A percentile compares a stretch with the other conserved stretches of the same genome.
Evolutionary conservation across 257 asterid species (phyloP).

Genomic region (Petunia secreta): DNA sequence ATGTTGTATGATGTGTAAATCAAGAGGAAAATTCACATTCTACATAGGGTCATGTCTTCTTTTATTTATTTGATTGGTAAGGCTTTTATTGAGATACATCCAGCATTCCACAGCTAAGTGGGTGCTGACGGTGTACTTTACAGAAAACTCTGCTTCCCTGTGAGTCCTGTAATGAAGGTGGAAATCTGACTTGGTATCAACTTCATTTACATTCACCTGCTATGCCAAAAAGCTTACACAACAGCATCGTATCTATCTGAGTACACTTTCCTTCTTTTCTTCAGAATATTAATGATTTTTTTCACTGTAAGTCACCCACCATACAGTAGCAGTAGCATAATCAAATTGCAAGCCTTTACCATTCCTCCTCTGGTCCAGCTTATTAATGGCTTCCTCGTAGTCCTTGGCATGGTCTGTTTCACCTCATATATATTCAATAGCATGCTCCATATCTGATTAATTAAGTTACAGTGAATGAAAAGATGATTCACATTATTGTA

Average conservation of each 20-base stretch:
- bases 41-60: not conserved
- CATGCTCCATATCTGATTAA: slow-evolving; percentile 14
- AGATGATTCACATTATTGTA: not conserved
- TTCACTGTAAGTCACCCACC: slow-evolving; percentile 1
- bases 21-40: slow-evolving; percentile 8
- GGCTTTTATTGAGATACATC: not conserved
- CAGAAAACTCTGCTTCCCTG: slow-evolving; percentile 14
- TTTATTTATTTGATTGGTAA: not conserved
- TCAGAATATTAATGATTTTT: not conserved
- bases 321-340: not conserved
- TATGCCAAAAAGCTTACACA: not conserved
- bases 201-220: not conserved
- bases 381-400: not conserved
- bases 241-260: not conserved
- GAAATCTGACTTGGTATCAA: slow-evolving; percentile 7
- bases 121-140: not conserved
- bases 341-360: not conserved
- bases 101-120: not conserved
- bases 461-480: not conserved
- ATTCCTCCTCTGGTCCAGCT: slow-evolving; percentile 9
- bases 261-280: not conserved
- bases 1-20: slow-evolving; percentile 14
- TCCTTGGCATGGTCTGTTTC: not conserved
- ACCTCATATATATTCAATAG: not conserved
- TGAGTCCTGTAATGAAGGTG: slow-evolving; percentile 16